Evolutionary conservation across 495 filamentous ascomycete species (phyloP), one percentile per base, ranked within the genome.

Genomic region (Immersiella caudata): DNA sequence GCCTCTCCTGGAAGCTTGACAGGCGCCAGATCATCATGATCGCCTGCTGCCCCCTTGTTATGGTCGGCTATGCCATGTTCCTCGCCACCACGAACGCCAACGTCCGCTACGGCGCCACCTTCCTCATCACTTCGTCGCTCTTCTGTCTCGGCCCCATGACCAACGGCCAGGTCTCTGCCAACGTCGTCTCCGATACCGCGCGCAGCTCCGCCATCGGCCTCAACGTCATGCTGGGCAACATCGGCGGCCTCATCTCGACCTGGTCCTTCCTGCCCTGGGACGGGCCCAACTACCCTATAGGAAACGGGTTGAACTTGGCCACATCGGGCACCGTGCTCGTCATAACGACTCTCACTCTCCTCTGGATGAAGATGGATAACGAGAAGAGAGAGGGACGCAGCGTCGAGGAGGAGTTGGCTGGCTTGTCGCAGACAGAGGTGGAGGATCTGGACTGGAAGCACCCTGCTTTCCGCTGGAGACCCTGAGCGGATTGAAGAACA

Each of bases 11-110:
- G 84, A 76, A 80, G 16, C 71, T 84, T 40, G 88, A 92, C 70
- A 78, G 74, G 1, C 85, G 67, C 27, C 87, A 87, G n/a, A 83
- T 90, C 29, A 89, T 90, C 75, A 84, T 92, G 64, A 86, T 90
- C 67, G 70, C 78, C 7, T 81, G 79, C 6, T 78, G 85, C 1
- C 78, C 83, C 0, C 68, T 92, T 8, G 84, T 86, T 65, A 89
- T 93, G 78, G 75, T 82, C 29, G 90, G 90, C 4, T 92, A 91
- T 79, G 85, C 87, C 75, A 88, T 93, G 80, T 92, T 92, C 78
- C 82, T 92, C 0, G 87, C 87, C 36, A 84, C 78, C 68, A 75
- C 71, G 20, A 74, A 85, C 55, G 46, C 80, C 1, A 75, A 78
- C 49, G 86, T 85, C 46, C 84, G 88, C 36, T 93, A 93, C 72